These are phyloP conservation scores for Phytophthora idaei DNA, from an alignment of 352 stramenopile species.

Conservation along the genomic window DNA sequence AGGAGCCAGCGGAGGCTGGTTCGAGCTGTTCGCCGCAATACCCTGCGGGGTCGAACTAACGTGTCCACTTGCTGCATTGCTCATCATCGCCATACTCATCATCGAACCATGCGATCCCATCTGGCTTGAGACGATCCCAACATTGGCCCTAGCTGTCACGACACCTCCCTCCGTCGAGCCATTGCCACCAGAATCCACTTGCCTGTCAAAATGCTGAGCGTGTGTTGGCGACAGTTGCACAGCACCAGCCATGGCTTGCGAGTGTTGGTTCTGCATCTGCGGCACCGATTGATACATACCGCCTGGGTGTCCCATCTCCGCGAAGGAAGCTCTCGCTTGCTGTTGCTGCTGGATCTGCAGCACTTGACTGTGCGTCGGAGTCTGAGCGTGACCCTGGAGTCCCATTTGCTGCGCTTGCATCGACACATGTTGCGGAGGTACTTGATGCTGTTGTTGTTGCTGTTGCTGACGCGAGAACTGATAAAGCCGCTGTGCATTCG, in stretches of 20 bases:
- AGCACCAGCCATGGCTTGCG: conserved; percentile 30
- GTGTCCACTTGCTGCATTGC: conserved; percentile 28
- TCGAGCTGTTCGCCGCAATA: conserved; percentile 27
- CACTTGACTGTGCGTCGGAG: conserved; percentile 53
- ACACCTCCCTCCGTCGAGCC: conserved; percentile 15
- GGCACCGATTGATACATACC: conserved; percentile 62
- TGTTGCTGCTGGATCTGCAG: conserved; percentile 67
- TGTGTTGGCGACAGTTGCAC: conserved; percentile 37
- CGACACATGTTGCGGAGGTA: conserved; percentile 45
- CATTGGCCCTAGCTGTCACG: conserved; percentile 15
- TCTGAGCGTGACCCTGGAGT: conserved; percentile 45
- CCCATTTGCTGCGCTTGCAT: conserved; percentile 67
- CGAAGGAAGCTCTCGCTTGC: conserved; percentile 43
- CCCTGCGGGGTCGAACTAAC: conserved; percentile 14
- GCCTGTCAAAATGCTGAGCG: conserved; percentile 36
- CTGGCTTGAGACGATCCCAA: conserved; percentile 16
- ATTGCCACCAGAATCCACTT: conserved; percentile 27
- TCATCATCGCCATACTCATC: conserved; percentile 63
- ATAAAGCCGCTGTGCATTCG: conserved; percentile 46
- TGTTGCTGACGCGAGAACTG: conserved; percentile 53
- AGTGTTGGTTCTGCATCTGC: conserved; percentile 44
- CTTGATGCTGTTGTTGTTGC: conserved; percentile 40
- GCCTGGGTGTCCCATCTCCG: conserved; percentile 49
- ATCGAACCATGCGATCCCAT: conserved; percentile 53
- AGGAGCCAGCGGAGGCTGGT: conserved; percentile 22